Evolutionary conservation across 2,329 filamentous ascomycete species (phyloP).

Genomic region (Exserohilum turcica): DNA sequence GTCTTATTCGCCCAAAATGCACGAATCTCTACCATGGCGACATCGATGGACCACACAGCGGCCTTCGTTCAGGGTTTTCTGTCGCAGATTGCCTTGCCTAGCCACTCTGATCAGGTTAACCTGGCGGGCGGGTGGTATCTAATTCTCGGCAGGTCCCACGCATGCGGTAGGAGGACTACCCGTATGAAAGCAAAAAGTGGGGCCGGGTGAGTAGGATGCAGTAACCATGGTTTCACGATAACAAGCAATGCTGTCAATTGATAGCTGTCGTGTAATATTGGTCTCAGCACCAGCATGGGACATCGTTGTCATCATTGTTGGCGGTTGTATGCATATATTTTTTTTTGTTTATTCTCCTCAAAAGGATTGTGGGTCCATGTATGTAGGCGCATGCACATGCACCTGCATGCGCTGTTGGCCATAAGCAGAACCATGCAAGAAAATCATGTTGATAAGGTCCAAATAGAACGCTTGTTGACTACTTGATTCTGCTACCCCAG

Average conservation of each 20-base stretch:
- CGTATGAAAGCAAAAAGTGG: not conserved
- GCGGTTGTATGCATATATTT: too few relatives aligned
- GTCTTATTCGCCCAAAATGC: not conserved
- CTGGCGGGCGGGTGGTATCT: not conserved
- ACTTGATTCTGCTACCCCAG: not conserved
- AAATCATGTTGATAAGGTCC: not conserved
- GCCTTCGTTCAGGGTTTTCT: not conserved
- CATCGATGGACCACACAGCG: not conserved
- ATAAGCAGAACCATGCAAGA: not conserved
- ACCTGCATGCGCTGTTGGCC: not conserved
- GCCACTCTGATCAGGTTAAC: constrained; percentile 4
- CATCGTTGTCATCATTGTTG: too few relatives aligned
- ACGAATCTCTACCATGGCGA: not conserved
- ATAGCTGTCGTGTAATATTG: not conserved
- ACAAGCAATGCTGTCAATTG: not conserved
- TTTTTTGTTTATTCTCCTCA: not conserved
- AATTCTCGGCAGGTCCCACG: not conserved
- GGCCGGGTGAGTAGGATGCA: constrained; percentile 1
- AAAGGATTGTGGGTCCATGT: not conserved
- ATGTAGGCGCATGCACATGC: not conserved
- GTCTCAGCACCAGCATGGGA: too few relatives aligned
- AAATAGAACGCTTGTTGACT: not conserved
- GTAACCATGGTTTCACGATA: not conserved
- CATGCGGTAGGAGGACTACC: not conserved
- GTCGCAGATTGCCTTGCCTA: not conserved